Conservation (phyloP, 768 basidiomycete species). For the Sporobolomyces pararoseus region DNA sequence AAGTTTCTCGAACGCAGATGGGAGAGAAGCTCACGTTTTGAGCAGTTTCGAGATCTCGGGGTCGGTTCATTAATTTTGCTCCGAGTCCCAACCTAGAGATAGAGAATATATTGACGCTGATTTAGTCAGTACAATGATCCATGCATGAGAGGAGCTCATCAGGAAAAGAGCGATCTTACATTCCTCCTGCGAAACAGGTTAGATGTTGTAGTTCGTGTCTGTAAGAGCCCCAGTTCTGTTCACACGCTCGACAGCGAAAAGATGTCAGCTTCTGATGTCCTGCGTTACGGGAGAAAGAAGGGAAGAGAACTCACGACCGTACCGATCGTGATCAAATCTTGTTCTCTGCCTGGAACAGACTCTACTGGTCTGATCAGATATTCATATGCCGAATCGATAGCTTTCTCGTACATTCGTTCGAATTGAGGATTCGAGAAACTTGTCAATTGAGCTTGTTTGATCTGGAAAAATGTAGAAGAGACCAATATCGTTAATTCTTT, state of each 20-base stretch:
- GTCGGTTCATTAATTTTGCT: conserved; percentile 48
- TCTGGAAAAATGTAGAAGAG: too few relatives aligned
- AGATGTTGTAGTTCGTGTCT: conserved; percentile 30
- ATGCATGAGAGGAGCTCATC: background rate
- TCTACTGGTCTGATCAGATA: conserved; percentile 48
- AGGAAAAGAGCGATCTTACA: conserved; percentile 40
- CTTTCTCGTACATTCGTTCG: conserved; percentile 48
- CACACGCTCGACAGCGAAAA: too few relatives aligned
- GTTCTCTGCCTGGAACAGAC: conserved; percentile 43
- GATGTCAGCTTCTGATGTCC: too few relatives aligned
- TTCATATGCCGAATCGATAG: conserved; percentile 48
- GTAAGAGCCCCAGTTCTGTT: conserved; percentile 18
- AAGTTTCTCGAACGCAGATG: background rate
- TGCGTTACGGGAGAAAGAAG: too few relatives aligned
- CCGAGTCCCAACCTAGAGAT: conserved; percentile 52
- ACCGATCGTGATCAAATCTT: conserved; percentile 19
- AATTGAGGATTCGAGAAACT: conserved; percentile 48
- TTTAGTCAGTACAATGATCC: background rate
- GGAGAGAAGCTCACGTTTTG: conserved; percentile 25
- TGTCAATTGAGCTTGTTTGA: conserved; percentile 52
- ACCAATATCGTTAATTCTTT: too few relatives aligned
- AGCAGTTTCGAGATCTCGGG: conserved; percentile 47
- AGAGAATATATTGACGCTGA: background rate
- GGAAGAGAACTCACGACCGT: background rate
- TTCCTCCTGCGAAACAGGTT: conserved; percentile 52